Evolutionary conservation across 164 flowering plant genomes (phyloP), one percentile per base, ranked within the genome.

Genomic region (Litsea cubeba): DNA sequence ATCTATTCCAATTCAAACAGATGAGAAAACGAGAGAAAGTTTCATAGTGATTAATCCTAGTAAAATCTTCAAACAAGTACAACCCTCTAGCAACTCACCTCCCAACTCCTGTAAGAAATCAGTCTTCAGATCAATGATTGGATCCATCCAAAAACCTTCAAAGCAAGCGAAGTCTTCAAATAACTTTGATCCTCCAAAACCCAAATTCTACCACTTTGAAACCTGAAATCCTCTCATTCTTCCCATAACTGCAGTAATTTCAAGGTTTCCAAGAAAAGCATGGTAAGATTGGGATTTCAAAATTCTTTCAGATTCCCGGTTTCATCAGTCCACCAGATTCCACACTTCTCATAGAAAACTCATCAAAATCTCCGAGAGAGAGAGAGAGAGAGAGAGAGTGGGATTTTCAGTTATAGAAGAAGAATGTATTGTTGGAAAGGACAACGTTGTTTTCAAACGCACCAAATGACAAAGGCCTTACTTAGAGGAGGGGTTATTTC

Each of bases 61-160:
- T 15, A 30, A 12, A 66, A 30, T 3, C 18, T 0, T 28, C 20
- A 28, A 50, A 40, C 40, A 57, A 18, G 15, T 3, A 12, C 58
- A 17, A 14, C 20, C 58, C n/a, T 49, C 72, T 22, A 75, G 58
- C 72, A 72, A 77, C 72, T 77, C 63, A 73, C 76, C 73, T 60
- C 62, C 69, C 71, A 68, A 57, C 57, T 65, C 40, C 57, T 18
- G 32, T 22, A 58, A 12, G 5, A n/a, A 58, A 12, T 12, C 22
- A 58, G 62, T 58, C 62, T n/a, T 17, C 5, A 58, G n/a, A 24
- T 24, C 66, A 63, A 2, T 17, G 14, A 63, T 22, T 1, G 26
- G 26, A 24, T 3, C 24, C 22, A 7, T 8, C 17, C 12, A 63
- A 63, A 12, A 63, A 12, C 24, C 66, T 11, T 5, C 0, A 30